Base-by-base conservation (phyloP, 2,329 filamentous ascomycete genomes). In the Ophiocordyceps unilateralis region DNA sequence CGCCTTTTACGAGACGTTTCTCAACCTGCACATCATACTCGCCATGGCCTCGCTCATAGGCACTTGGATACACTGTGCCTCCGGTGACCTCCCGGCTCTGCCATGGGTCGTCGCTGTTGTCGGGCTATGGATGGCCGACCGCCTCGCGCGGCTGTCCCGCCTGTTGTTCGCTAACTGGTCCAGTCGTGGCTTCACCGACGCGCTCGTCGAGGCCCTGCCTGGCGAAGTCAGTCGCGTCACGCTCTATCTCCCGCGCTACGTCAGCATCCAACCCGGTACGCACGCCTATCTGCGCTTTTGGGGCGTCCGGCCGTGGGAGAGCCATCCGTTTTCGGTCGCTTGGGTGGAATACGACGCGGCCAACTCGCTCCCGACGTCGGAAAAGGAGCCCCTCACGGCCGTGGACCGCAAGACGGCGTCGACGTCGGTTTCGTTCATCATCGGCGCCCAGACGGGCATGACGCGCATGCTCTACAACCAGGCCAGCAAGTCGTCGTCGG, bases 1-100 rank as follows among this genome's bases (percentile, higher is more conserved):
- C 60, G 87, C 88, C 34, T 95, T 94, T 58, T 98, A 98, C 65
- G 91, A 98, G 65, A 93, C 86, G 1, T 98, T 98, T 65, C 72
- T 96, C 52, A 85, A 83, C 57, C 63, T 81, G 24, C 91, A 96
- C 63, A 87, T 93, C 51, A 59, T 83, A 32, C 65, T 93, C 41
- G 86, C 80, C 34, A 60, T 81, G 30, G 56, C 84, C 43, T 66
- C 69, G 40, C 73, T 95, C 41, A 67, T 74, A 44, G 80, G 78
- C 53, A 78, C 88, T 9, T 91, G 80, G 72, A 66, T 88, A 32
- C 91, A 96, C 65, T 77, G 85, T 53, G 68, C 75, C 39, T 66
- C 67, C 14, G 77, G 85, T 43, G 70, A 72, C 12, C 70, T 87
- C 5, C 73, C 81, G 3, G 82, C 89, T 55, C 67, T 83, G 39